phyloP scores from a whole-genome alignment of 441 rosid genomes.

The Pelargonium australe region DNA sequence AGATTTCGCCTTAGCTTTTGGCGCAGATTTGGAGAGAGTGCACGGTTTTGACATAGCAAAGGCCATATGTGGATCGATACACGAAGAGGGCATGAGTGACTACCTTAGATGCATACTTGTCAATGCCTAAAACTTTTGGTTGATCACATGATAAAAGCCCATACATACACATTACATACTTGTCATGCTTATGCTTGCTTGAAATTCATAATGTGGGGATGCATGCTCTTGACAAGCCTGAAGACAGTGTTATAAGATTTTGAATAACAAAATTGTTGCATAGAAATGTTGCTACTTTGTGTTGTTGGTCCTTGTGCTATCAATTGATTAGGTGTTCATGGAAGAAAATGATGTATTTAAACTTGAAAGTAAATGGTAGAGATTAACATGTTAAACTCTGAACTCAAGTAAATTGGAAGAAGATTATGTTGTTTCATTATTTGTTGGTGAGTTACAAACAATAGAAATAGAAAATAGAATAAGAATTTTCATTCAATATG shows the following conservation, averaged over 20 bases:
- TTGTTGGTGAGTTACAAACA: too few species aligned
- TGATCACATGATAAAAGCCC: neutral
- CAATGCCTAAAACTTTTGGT: neutral
- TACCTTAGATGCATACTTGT: neutral
- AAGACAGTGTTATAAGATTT: neutral
- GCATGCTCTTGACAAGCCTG: neutral
- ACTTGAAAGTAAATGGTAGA: too few species aligned
- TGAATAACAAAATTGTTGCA: neutral
- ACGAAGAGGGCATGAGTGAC: too few species aligned
- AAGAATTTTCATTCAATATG: too few species aligned
- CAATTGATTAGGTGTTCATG: neutral
- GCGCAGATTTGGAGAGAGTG: slow-evolving; percentile 2
- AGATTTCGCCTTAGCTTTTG: slow-evolving; percentile 1
- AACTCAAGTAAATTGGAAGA: too few species aligned
- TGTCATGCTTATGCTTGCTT: too few species aligned
- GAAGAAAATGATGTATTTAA: too few species aligned
- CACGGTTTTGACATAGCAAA: neutral
- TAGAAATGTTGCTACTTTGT: neutral
- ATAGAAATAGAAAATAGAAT: too few species aligned
- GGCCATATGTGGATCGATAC: neutral
- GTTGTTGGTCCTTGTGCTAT: neutral
- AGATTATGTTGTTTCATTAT: too few species aligned
- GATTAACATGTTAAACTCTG: too few species aligned
- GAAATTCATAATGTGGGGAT: too few species aligned
- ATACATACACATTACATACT: too few species aligned